phyloP scores from a whole-genome alignment of 1,284 basidiomycete genomes.

The Rhodotorula mucilaginosa region DNA sequence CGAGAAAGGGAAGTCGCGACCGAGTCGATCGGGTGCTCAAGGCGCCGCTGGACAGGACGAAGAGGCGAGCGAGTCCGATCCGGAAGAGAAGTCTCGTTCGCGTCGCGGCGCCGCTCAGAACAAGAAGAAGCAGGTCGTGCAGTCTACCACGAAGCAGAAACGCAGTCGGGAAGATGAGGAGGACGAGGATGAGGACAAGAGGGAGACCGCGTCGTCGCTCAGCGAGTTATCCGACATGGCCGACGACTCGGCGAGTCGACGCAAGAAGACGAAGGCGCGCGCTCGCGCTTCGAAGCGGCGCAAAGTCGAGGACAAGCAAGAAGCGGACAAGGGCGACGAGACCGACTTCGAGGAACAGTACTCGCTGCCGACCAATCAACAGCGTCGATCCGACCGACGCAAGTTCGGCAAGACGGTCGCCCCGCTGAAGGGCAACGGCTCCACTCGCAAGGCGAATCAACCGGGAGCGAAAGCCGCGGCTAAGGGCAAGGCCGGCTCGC shows the following conservation, averaged over 20 bases:
- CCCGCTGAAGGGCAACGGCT: no score
- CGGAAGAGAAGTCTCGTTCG: background rate
- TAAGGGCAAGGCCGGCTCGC: no score
- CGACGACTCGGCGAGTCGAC: no score
- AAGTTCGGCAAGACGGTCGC: background rate
- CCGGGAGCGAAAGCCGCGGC: no score
- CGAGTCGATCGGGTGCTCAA: background rate
- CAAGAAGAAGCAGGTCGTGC: background rate
- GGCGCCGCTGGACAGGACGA: background rate
- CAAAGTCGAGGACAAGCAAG: background rate
- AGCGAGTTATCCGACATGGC: no score
- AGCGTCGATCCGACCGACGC: background rate
- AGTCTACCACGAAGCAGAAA: background rate
- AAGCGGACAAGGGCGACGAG: no score
- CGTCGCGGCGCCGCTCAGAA: background rate
- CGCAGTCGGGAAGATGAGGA: background rate
- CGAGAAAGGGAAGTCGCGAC: background rate
- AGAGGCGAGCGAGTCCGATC: background rate
- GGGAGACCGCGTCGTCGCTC: no score
- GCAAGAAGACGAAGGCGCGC: background rate
- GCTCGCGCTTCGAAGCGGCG: conserved; percentile 5
- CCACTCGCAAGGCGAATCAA: no score
- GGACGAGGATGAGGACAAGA: background rate
- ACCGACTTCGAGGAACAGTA: background rate
- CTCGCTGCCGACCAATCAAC: no score